Conservation (phyloP, 148 eudicot genomes). For the Rhododendron simsii region DNA sequence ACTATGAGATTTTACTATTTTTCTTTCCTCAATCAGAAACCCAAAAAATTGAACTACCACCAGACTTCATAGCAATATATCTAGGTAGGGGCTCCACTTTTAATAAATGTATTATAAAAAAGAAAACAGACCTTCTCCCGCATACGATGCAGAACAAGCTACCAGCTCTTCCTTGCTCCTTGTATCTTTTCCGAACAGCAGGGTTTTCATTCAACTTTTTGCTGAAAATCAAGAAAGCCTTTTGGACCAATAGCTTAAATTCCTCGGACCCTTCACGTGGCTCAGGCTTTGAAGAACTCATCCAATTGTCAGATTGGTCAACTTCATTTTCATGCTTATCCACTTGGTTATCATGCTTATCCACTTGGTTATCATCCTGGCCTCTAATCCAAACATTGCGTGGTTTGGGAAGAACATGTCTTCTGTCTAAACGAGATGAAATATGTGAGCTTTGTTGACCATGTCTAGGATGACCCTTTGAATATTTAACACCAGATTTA, state of each 20-base stretch:
- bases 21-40: background rate
- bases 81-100: constrained; percentile 5
- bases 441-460: constrained; percentile 18
- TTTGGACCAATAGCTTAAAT: constrained; percentile 41
- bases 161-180: constrained; percentile 49
- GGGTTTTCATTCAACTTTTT: constrained; percentile 39
- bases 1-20: background rate
- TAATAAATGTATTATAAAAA: constrained; percentile 15
- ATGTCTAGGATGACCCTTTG: constrained; percentile 36
- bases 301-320: constrained; percentile 20
- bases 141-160: constrained; percentile 59
- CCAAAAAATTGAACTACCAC: background rate
- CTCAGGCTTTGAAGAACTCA: constrained; percentile 32
- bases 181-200: constrained; percentile 27
- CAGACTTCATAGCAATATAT: background rate
- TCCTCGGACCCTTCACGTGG: constrained; percentile 49
- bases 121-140: constrained; percentile 54
- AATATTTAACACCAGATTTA: constrained; percentile 25
- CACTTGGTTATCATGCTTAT: constrained; percentile 19
- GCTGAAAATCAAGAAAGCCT: constrained; percentile 40
- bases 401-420: constrained; percentile 16
- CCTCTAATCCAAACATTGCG: constrained; percentile 4
- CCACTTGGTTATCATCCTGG: constrained; percentile 21
- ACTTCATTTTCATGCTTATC: constrained; percentile 18
- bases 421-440: constrained; percentile 13